Conservation (phyloP, 805 yeast species). For the Teunomyces pallodes region DNA sequence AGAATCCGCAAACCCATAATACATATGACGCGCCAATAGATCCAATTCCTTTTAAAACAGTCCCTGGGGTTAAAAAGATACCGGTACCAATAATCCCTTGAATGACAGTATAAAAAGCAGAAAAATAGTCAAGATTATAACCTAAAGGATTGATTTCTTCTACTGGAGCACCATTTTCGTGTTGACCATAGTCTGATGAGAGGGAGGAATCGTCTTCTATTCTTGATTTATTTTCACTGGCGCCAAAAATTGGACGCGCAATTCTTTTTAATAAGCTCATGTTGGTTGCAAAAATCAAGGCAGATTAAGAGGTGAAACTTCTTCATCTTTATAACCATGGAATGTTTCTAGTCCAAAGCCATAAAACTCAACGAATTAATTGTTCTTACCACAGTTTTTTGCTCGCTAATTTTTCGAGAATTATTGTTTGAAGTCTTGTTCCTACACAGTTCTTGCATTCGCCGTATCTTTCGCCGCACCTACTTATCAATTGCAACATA, state of each 20-base stretch:
- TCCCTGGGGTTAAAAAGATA: constrained; percentile 68
- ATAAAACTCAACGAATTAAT: background rate
- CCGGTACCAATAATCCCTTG: constrained; percentile 78
- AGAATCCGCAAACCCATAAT: constrained; percentile 41
- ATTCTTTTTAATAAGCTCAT: background rate
- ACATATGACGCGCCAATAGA: constrained; percentile 44
- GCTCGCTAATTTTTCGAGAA: too few species aligned
- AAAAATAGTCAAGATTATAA: constrained; percentile 27
- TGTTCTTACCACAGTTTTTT: background rate
- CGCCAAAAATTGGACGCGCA: background rate
- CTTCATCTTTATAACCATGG: background rate
- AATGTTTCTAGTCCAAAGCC: too few species aligned
- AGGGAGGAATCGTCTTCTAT: background rate
- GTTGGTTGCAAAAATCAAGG: background rate
- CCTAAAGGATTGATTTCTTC: constrained; percentile 39
- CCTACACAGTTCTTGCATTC: background rate
- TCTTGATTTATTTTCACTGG: background rate
- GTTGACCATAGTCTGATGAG: constrained; percentile 10
- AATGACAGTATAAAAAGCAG: constrained; percentile 64
- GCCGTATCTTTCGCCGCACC: background rate
- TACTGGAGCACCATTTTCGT: constrained; percentile 39
- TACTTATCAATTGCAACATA: background rate
- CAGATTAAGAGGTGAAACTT: background rate
- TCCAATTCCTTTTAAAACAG: constrained; percentile 46
- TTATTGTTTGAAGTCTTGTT: too few species aligned